Base-by-base conservation (phyloP, 768 basidiomycete species). In the Leucocoprinus leucothites region DNA sequence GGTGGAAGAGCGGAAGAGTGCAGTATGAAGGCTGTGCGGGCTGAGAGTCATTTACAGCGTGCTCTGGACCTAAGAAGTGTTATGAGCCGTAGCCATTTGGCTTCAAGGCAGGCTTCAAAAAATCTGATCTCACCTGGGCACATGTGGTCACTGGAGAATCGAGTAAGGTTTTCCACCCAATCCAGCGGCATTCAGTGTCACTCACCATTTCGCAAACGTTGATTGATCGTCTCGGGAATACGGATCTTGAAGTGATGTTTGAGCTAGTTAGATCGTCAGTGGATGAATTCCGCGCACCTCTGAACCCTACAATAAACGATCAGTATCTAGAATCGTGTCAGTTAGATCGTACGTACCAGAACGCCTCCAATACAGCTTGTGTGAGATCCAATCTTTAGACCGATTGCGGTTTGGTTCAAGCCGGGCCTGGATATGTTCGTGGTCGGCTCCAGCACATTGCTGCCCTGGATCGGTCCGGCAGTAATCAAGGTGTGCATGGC, bases 181-280 rank as follows among this genome's bases (percentile, higher is more conserved):
- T 18, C 31, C 3, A 34, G 24, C 9, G 2, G 46, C 9, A 14
- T n/a, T 48, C 8, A 14, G n/a, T 9, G 14, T 9, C 14, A 63
- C 74, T 44, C 61, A 80, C 81, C 84, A 85, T 63, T 80, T 78
- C 0, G 69, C 67, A 61, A 84, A 86, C 45, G 76, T 74, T 1
- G 70, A 49, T 59, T 79, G 79, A 48, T 85, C 82, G 38, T 83
- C 81, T n/a, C 71, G 72, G 19, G 82, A 76, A 56, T 86, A 85
- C 0, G 84, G 84, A 61, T 86, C 83, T 80, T 51, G 36, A 22
- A 25, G 19, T n/a, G 48, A 35, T 24, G n/a, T 34, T 9, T 53
- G n/a, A 51, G 51, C 13, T 14, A 13, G 31, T 21, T 31, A 1
- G 18, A 9, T 22, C 31, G 11, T 11, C 31, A 31, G 31, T 5